Percentiles rank a stretch among this genome's conserved stretches.
phyloP scores from a whole-genome alignment of 352 stramenopile species.

The Achlya hypogyna region DNA sequence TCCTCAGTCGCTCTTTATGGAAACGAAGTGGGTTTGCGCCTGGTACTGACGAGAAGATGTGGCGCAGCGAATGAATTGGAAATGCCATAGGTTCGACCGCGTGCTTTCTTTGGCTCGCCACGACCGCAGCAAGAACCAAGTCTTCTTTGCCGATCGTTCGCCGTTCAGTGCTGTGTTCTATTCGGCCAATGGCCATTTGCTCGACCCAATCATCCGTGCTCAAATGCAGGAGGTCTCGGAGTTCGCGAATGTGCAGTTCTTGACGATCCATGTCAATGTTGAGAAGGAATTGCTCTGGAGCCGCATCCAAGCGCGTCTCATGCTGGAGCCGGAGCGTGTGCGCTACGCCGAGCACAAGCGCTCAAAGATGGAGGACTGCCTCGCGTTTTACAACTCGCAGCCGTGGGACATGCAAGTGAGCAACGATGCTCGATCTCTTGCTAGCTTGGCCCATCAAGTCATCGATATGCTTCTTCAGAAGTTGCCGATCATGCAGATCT shows the following conservation, averaged over 20 bases:
- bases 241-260: slow-evolving; percentile 69
- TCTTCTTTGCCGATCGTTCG: slow-evolving; percentile 80
- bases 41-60: slow-evolving; percentile 29
- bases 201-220: slow-evolving; percentile 73
- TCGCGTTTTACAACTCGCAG: slow-evolving; percentile 73
- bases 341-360: slow-evolving; percentile 78
- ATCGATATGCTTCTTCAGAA: slow-evolving; percentile 34
- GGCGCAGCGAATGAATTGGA: neutral
- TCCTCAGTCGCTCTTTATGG: slow-evolving; percentile 85
- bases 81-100: slow-evolving; percentile 49
- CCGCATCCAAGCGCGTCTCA: slow-evolving; percentile 54
- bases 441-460: slow-evolving; percentile 46
- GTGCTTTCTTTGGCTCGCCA: slow-evolving; percentile 58
- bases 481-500: slow-evolving; percentile 45
- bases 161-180: slow-evolving; percentile 83
- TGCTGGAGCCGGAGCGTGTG: slow-evolving; percentile 59
- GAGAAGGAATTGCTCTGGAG: slow-evolving; percentile 65
- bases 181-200: slow-evolving; percentile 46
- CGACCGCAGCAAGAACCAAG: slow-evolving; percentile 38
- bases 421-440: slow-evolving; percentile 52
- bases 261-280: slow-evolving; percentile 75
- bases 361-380: slow-evolving; percentile 75
- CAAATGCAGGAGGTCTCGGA: slow-evolving; percentile 77
- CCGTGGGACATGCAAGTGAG: slow-evolving; percentile 62
- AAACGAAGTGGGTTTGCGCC: slow-evolving; percentile 84